Conservation (phyloP, 805 yeast genomes). For the Lipomyces sp. region DNA sequence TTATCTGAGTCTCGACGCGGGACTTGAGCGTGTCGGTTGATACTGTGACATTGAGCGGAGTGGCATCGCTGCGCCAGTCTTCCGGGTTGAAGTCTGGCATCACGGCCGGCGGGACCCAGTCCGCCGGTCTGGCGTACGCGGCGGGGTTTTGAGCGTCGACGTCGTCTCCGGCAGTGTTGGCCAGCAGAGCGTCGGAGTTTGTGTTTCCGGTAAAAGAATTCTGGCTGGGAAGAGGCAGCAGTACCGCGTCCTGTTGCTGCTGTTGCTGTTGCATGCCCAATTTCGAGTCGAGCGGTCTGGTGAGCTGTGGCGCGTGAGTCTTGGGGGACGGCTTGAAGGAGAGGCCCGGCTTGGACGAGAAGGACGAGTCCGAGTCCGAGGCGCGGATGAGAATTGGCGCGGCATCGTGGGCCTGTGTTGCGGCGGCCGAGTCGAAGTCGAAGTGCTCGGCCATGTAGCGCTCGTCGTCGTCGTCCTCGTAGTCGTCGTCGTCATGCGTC, state of each 20-base stretch:
- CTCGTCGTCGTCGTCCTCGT: conserved; percentile 11
- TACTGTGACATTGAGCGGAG: conserved; percentile 37
- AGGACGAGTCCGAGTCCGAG: conserved; percentile 9
- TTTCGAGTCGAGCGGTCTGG: not conserved
- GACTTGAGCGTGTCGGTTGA: conserved; percentile 72
- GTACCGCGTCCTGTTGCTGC: no score
- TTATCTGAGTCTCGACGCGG: conserved; percentile 94
- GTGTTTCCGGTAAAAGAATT: no score
- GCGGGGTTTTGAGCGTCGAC: no score
- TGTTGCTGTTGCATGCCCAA: no score
- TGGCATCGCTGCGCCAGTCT: conserved; percentile 34
- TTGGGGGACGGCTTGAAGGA: conserved; percentile 15
- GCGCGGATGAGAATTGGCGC: conserved; percentile 3
- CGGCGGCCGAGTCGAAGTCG: conserved; percentile 12
- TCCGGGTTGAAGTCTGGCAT: conserved; percentile 27
- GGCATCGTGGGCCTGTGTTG: not conserved
- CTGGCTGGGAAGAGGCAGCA: no score
- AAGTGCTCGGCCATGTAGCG: conserved; percentile 15
- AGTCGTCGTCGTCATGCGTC: conserved; percentile 11
- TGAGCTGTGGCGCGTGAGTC: conserved; percentile 7
- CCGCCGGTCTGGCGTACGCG: conserved; percentile 14
- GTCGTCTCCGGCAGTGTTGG: not conserved
- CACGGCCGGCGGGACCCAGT: conserved; percentile 23
- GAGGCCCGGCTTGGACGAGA: conserved; percentile 1
- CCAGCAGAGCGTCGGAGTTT: not conserved